Base-by-base conservation (phyloP, 345 rosid species). In the Populus euphratica region DNA sequence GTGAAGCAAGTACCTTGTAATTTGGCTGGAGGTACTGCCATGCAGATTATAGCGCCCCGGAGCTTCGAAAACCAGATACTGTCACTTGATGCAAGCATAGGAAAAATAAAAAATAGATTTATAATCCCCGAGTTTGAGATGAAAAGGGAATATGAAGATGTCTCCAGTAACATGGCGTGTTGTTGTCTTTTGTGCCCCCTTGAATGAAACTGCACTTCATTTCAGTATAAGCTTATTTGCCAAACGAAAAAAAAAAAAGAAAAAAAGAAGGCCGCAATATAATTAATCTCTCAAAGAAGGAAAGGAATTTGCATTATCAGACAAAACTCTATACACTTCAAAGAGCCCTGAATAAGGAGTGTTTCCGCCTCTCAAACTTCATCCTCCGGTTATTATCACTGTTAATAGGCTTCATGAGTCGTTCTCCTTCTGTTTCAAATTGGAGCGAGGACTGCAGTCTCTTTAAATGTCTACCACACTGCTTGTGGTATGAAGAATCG, bases 391-490 rank as follows among this genome's bases (percentile, higher is more conserved):
- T 79, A 61, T 21, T 71, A 50, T 85, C 88, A 29, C 65, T 31
- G 56, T 75, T 90, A 11, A 80, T 81, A n/a, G 90, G 88, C 83
- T 90, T 95, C 85, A 81, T 43, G 36, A 80, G 78, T 50, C 86
- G 81, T 70, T 89, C 93, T 4, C 84, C 74, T 73, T 91, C 94
- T 61, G 73, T 77, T 85, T 93, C 93, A 5, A 89, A 83, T 29
- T 83, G 88, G 17, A 95, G 86, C 4, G 84, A 85, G 8, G 86
- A 81, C 80, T 91, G 96, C 85, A 95, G 78, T 88, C 90, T 81
- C 87, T 84, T 90, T 47, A 94, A 82, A 75, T 89, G 89, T 69
- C 90, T 91, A 4, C 82, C 80, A 81, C 97, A 94, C 83, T 87
- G 93, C 73, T 75, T 79, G 76, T 93, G 94, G 47, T 79, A 82